phyloP scores from a whole-genome alignment of 768 basidiomycete genomes.

The Rhizopogon salebrosus region DNA sequence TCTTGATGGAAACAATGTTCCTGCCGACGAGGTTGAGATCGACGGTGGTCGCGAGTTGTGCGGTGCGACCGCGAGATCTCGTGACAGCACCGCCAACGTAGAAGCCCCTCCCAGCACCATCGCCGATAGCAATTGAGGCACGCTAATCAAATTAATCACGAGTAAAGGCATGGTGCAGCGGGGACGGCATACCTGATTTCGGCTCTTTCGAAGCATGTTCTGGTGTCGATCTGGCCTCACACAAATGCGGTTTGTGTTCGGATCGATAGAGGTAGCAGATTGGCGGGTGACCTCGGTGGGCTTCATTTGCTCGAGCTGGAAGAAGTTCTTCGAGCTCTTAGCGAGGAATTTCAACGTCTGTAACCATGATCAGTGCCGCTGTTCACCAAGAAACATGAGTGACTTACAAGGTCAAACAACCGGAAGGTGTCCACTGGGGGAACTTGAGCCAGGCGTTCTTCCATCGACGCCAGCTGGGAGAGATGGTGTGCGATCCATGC shows the following conservation, averaged over 20 bases:
- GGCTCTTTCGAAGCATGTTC: conserved; percentile 24
- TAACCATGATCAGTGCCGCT: not conserved
- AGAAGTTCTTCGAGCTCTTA: conserved; percentile 18
- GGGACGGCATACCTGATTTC: conserved; percentile 31
- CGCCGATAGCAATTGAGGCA: conserved; percentile 16
- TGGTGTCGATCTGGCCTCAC: conserved; percentile 24
- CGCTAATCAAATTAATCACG: conserved; percentile 8
- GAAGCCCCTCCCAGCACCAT: conserved; percentile 17
- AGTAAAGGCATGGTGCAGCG: not conserved
- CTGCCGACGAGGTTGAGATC: conserved; percentile 25
- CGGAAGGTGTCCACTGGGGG: conserved; percentile 21
- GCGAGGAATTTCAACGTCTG: conserved; percentile 24
- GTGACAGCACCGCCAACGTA: conserved; percentile 16
- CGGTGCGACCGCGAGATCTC: conserved; percentile 8
- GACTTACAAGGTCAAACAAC: conserved; percentile 15
- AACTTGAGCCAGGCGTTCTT: conserved; percentile 16
- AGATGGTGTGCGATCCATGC: conserved; percentile 29
- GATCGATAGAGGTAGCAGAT: conserved; percentile 12
- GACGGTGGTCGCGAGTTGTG: conserved; percentile 16
- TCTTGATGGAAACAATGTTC: conserved; percentile 32
- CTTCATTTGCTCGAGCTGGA: conserved; percentile 23
- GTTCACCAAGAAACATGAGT: not conserved
- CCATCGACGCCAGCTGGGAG: conserved; percentile 17
- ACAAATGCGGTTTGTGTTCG: conserved; percentile 8
- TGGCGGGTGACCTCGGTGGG: conserved; percentile 18